A percentile compares a stretch with the other conserved stretches of the same genome.
Evolutionary conservation across 2,329 filamentous ascomycete genomes (phyloP).

Genomic region (Rhinocladiella similis): DNA sequence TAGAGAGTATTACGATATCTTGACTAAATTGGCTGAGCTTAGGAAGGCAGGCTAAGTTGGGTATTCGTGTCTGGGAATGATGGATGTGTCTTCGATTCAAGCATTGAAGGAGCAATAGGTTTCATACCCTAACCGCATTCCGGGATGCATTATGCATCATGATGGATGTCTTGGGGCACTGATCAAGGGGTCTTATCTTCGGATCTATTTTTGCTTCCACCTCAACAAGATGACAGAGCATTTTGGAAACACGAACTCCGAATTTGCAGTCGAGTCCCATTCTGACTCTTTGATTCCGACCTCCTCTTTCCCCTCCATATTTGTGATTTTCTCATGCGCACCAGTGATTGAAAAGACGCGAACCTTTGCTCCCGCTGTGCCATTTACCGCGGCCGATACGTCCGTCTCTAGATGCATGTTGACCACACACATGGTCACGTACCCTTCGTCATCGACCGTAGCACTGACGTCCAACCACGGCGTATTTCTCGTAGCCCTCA

Average conservation of each 20-base stretch:
- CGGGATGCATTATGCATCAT: conserved; percentile 11
- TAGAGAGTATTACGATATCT: conserved; percentile 34
- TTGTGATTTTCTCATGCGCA: conserved; percentile 56
- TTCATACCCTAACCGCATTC: neutral
- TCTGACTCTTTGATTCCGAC: conserved; percentile 61
- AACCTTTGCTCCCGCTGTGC: conserved; percentile 50
- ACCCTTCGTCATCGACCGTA: conserved; percentile 53
- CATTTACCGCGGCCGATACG: conserved; percentile 47
- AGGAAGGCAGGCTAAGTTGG: conserved; percentile 18
- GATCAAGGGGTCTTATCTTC: neutral
- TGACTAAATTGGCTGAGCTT: conserved; percentile 36
- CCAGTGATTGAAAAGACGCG: conserved; percentile 65
- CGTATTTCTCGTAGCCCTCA: conserved; percentile 57
- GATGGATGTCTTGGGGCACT: no score
- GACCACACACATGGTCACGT: conserved; percentile 67
- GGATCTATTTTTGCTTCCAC: conserved; percentile 44
- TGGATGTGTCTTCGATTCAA: no score
- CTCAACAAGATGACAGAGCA: conserved; percentile 69
- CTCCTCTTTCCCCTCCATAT: conserved; percentile 62
- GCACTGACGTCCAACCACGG: conserved; percentile 56
- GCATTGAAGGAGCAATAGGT: no score
- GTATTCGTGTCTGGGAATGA: no score
- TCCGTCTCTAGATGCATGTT: conserved; percentile 66
- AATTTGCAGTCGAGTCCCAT: conserved; percentile 61
- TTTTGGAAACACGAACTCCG: conserved; percentile 65